A percentile compares a stretch with the other conserved stretches of the same genome.
phyloP scores from a whole-genome alignment of 1,139 yeast genomes.

The Wickerhamomyces sp. region DNA sequence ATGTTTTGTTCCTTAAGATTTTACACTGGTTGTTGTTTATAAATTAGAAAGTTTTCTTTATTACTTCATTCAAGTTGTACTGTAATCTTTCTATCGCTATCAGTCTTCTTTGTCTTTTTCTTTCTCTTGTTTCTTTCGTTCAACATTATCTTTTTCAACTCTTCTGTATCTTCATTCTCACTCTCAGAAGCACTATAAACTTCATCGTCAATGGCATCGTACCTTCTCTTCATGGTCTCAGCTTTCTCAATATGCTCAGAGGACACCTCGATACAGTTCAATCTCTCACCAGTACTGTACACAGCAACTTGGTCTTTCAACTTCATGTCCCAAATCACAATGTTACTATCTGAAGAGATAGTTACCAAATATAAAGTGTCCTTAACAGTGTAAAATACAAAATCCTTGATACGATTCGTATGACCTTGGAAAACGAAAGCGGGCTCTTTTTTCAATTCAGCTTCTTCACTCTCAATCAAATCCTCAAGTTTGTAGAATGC shows the following conservation, averaged over 20 bases:
- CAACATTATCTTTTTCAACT: constrained; percentile 32
- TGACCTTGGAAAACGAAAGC: constrained; percentile 69
- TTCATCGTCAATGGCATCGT: constrained; percentile 35
- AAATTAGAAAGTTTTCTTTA: no score
- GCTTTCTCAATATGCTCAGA: constrained; percentile 74
- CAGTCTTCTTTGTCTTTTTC: constrained; percentile 39
- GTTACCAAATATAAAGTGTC: constrained; percentile 58
- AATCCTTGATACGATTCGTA: constrained; percentile 77
- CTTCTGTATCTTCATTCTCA: constrained; percentile 39
- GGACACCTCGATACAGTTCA: constrained; percentile 78
- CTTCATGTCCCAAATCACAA: constrained; percentile 82
- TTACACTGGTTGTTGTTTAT: not conserved
- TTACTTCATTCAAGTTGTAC: constrained; percentile 46
- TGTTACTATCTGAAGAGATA: constrained; percentile 88
- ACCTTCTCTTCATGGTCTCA: constrained; percentile 66
- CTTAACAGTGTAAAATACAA: constrained; percentile 46
- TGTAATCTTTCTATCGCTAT: constrained; percentile 44
- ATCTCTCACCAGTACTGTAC: constrained; percentile 87
- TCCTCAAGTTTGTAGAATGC: constrained; percentile 42
- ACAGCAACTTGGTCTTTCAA: constrained; percentile 79
- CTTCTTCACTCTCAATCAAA: constrained; percentile 30
- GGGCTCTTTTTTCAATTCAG: constrained; percentile 36
- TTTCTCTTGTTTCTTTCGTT: constrained; percentile 37
- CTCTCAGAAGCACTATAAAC: constrained; percentile 58
- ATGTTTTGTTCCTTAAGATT: not conserved